Evolutionary conservation across 1,284 basidiomycete species (phyloP).

Genomic region (Porphyrellus sp.): DNA sequence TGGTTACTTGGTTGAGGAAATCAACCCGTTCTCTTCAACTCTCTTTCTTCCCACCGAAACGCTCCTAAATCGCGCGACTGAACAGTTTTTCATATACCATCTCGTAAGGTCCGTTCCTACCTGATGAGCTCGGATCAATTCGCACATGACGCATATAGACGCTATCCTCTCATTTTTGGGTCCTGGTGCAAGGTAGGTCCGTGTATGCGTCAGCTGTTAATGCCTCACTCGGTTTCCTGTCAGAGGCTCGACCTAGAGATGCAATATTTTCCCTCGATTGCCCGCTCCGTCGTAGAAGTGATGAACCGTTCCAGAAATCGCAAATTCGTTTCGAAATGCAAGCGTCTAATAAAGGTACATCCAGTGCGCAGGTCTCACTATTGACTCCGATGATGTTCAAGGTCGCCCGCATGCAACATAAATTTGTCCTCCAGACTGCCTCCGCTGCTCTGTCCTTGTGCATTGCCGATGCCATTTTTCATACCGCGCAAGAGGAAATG

Average conservation of each 20-base stretch:
- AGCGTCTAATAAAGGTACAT: constrained; percentile 49
- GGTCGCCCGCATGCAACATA: constrained; percentile 25
- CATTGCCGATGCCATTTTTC: not conserved
- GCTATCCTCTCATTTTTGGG: constrained; percentile 74
- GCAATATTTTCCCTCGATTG: constrained; percentile 48
- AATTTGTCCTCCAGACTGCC: constrained; percentile 21
- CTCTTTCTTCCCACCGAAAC: constrained; percentile 50
- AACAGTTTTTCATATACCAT: constrained; percentile 54
- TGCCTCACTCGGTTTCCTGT: not conserved
- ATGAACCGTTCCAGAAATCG: constrained; percentile 49
- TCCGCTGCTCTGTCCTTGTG: constrained; percentile 19
- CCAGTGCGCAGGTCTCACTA: constrained; percentile 7
- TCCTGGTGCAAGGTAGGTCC: constrained; percentile 52
- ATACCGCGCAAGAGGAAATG: constrained; percentile 12
- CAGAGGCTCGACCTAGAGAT: constrained; percentile 60
- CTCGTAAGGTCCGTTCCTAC: constrained; percentile 50
- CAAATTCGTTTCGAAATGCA: constrained; percentile 44
- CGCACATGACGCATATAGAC: constrained; percentile 40
- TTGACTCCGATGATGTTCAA: constrained; percentile 22
- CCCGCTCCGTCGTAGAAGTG: constrained; percentile 50
- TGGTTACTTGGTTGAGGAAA: constrained; percentile 10
- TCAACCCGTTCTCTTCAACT: constrained; percentile 45
- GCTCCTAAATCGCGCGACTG: constrained; percentile 50
- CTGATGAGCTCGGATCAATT: constrained; percentile 13
- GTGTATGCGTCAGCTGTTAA: constrained; percentile 9